phyloP scores from a whole-genome alignment of 257 asterid species.

The Coffea canephora region DNA sequence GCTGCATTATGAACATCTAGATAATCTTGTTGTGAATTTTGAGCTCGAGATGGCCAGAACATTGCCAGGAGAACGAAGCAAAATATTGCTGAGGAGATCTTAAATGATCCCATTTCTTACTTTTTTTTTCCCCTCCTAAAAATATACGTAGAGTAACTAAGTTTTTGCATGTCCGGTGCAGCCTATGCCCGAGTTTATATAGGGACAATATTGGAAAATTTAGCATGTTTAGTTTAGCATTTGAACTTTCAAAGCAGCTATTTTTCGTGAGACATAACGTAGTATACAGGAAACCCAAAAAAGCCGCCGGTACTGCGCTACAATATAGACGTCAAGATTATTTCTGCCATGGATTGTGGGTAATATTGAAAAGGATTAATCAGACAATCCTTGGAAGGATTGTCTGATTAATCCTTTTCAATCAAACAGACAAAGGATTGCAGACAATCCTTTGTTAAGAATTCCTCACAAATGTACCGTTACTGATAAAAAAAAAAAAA shows the following conservation, averaged over 20 bases:
- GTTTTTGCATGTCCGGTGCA: not conserved
- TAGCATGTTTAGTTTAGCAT: not conserved
- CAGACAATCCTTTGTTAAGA: too few relatives aligned
- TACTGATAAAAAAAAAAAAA: too few relatives aligned
- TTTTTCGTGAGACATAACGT: too few relatives aligned
- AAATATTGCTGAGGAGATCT: not conserved
- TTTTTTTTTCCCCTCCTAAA: not conserved
- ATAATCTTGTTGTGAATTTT: conserved; percentile 16
- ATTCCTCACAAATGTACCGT: too few relatives aligned
- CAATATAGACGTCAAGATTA: too few relatives aligned
- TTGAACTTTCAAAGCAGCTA: not conserved
- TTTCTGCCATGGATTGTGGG: too few relatives aligned
- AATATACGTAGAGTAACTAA: not conserved
- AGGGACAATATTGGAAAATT: not conserved
- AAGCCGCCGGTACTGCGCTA: not conserved
- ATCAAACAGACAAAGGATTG: too few relatives aligned
- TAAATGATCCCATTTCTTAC: not conserved
- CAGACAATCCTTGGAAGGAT: too few relatives aligned
- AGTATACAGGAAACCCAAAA: not conserved
- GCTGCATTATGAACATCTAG: conserved; percentile 11
- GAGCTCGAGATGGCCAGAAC: conserved; percentile 3
- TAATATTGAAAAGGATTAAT: too few relatives aligned
- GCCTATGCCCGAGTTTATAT: not conserved
- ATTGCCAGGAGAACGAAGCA: not conserved
- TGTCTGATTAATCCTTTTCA: too few relatives aligned